Evolutionary conservation across 2,329 filamentous ascomycete species (phyloP).

Genomic region (Cordyceps javanica): DNA sequence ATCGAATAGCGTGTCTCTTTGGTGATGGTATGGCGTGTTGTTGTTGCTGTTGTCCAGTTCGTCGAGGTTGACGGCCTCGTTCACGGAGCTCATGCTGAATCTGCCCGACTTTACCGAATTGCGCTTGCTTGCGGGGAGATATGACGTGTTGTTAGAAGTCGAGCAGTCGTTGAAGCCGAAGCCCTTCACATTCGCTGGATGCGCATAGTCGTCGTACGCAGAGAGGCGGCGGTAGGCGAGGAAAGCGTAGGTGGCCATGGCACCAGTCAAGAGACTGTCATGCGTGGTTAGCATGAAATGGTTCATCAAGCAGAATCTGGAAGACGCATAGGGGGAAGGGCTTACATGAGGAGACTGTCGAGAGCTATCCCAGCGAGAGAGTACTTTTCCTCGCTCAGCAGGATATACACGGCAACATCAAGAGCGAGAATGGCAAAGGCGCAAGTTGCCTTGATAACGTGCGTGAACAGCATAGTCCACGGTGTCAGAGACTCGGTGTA

Average conservation of each 20-base stretch:
- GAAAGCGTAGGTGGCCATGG: constrained; percentile 40
- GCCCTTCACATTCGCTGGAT: constrained; percentile 42
- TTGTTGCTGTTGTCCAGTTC: constrained; percentile 12
- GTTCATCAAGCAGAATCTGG: not conserved
- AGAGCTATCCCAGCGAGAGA: constrained; percentile 43
- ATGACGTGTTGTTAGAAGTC: constrained; percentile 22
- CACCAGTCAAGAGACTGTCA: constrained; percentile 35
- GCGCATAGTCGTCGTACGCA: constrained; percentile 44
- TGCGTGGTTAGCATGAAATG: constrained; percentile 1
- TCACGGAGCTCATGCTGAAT: constrained; percentile 23
- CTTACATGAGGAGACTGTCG: constrained; percentile 44
- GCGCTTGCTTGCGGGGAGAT: constrained; percentile 23
- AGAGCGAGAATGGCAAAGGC: constrained; percentile 42
- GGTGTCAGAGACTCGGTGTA: constrained; percentile 47
- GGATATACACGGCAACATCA: constrained; percentile 45
- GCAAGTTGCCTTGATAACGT: constrained; percentile 44
- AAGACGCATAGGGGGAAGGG: not conserved
- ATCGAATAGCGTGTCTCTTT: constrained; percentile 42
- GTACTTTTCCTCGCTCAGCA: constrained; percentile 39
- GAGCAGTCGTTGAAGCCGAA: constrained; percentile 37
- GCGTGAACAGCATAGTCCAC: constrained; percentile 46
- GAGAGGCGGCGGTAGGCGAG: constrained; percentile 41
- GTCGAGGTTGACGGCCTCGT: constrained; percentile 19
- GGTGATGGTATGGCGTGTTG: constrained; percentile 34
- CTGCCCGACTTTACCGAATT: constrained; percentile 23